Conservation (phyloP, 805 yeast species). For the Cyberlindnera veronae region DNA sequence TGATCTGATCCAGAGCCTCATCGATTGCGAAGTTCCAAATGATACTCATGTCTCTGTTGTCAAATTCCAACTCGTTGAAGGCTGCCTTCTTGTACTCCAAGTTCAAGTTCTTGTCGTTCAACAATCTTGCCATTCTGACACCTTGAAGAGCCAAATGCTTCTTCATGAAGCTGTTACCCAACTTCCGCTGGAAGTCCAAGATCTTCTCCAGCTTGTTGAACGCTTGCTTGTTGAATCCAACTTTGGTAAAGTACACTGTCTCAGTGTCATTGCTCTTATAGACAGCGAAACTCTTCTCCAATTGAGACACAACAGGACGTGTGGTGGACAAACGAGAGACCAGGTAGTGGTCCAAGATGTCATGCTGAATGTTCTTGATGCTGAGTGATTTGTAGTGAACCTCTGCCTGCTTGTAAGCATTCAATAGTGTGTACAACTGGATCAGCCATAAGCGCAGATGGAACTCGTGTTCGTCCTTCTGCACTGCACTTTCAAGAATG, state of each 20-base stretch:
- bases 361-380: conserved; percentile 74
- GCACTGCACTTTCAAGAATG: conserved; percentile 54
- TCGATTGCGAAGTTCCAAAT: conserved; percentile 49
- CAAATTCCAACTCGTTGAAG: conserved; percentile 27
- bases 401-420: conserved; percentile 47
- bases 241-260: conserved; percentile 42
- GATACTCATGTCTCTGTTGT: conserved; percentile 58
- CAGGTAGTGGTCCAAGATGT: conserved; percentile 56
- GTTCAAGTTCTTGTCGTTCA: conserved; percentile 26
- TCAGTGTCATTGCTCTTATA: conserved; percentile 55
- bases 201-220: conserved; percentile 69
- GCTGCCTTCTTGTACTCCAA: conserved; percentile 31
- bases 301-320: conserved; percentile 39
- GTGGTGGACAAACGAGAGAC: conserved; percentile 45
- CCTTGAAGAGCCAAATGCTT: conserved; percentile 28
- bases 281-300: conserved; percentile 40
- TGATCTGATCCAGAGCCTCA: conserved; percentile 23
- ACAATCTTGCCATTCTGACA: conserved; percentile 25
- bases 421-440: conserved; percentile 55
- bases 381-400: conserved; percentile 51
- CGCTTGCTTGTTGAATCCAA: conserved; percentile 55
- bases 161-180: conserved; percentile 42
- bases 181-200: conserved; percentile 51
- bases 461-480: conserved; percentile 66
- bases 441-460: conserved; percentile 70